Percentiles rank a stretch among this genome's conserved stretches.
These are phyloP conservation scores for Pseudopyrenochaeta lycopersici DNA, from an alignment of 2,329 filamentous ascomycete genomes.

Conservation along the genomic window DNA sequence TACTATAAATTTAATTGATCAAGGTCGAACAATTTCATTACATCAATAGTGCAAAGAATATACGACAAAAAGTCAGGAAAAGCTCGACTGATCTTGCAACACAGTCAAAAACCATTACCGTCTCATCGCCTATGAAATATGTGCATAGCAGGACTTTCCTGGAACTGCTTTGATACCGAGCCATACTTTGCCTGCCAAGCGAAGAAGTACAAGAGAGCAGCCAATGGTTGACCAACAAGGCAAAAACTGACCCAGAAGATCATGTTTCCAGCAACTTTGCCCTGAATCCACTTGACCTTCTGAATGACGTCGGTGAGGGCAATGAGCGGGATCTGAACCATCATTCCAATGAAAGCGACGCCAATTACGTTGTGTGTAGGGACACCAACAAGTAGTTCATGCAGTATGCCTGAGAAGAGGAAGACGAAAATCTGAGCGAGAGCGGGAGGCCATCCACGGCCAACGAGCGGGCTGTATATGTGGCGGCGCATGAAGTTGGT, in stretches of 20 bases:
- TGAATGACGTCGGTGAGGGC: constrained; percentile 80
- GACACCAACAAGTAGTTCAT: constrained; percentile 91
- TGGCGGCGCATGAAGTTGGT: constrained; percentile 97
- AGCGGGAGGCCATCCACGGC: constrained; percentile 77
- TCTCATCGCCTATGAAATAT: constrained; percentile 29
- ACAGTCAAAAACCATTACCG: background rate
- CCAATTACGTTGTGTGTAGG: constrained; percentile 95
- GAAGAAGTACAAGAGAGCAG: constrained; percentile 93
- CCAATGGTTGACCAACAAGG: constrained; percentile 91
- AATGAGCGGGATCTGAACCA: constrained; percentile 90
- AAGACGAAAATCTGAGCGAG: constrained; percentile 85
- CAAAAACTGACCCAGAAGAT: constrained; percentile 98
- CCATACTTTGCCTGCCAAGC: constrained; percentile 99
- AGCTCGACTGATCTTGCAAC: background rate
- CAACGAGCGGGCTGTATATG: constrained; percentile 87
- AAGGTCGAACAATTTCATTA: background rate
- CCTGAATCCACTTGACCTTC: constrained; percentile 77
- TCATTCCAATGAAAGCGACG: constrained; percentile 93
- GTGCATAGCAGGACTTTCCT: constrained; percentile 11
- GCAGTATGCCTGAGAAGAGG: constrained; percentile 84
- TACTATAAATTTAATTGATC: too few species aligned
- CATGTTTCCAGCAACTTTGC: constrained; percentile 85
- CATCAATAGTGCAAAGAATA: background rate
- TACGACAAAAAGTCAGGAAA: background rate
- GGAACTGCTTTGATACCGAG: constrained; percentile 66